These are phyloP conservation scores for Colletotrichum shisoi DNA, from an alignment of 2,329 filamentous ascomycete genomes.

Conservation along the genomic window DNA sequence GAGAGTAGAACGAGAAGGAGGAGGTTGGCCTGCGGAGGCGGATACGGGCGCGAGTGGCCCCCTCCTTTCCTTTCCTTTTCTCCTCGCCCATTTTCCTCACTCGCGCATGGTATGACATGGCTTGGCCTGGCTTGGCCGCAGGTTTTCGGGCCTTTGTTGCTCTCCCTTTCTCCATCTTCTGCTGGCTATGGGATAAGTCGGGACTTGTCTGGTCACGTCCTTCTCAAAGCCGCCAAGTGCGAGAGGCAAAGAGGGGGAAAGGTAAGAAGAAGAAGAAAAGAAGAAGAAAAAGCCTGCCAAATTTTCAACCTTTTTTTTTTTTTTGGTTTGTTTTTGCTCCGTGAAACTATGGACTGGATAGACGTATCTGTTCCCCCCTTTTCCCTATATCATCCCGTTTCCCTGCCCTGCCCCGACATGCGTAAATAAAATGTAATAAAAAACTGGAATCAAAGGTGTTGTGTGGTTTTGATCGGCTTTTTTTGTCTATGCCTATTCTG, in stretches of 20 bases:
- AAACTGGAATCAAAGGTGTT: too few relatives aligned
- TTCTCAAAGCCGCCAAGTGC: too few relatives aligned
- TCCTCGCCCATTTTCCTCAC: background rate
- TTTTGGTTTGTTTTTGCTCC: constrained; percentile 3
- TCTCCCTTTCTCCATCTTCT: background rate
- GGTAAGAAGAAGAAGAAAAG: background rate
- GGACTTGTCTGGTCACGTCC: background rate
- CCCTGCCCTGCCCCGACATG: constrained; percentile 12
- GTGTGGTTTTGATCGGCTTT: background rate
- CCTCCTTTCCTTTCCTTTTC: background rate
- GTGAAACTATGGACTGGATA: constrained; percentile 23
- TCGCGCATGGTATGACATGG: background rate
- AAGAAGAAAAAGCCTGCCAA: background rate
- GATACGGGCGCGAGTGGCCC: background rate
- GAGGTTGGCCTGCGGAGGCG: background rate
- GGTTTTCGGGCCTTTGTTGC: background rate
- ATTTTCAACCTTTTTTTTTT: too few relatives aligned
- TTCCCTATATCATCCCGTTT: background rate
- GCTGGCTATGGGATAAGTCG: background rate
- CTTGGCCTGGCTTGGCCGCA: too few relatives aligned
- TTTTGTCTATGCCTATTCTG: constrained; percentile 6
- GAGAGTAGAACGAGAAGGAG: background rate
- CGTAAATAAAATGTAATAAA: background rate
- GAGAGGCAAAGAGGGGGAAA: background rate
- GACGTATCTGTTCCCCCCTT: background rate